A percentile compares a stretch with the other conserved stretches of the same genome.
Evolutionary conservation across 805 yeast species (phyloP).

Genomic region (Wickerhamiella alocasiicola): DNA sequence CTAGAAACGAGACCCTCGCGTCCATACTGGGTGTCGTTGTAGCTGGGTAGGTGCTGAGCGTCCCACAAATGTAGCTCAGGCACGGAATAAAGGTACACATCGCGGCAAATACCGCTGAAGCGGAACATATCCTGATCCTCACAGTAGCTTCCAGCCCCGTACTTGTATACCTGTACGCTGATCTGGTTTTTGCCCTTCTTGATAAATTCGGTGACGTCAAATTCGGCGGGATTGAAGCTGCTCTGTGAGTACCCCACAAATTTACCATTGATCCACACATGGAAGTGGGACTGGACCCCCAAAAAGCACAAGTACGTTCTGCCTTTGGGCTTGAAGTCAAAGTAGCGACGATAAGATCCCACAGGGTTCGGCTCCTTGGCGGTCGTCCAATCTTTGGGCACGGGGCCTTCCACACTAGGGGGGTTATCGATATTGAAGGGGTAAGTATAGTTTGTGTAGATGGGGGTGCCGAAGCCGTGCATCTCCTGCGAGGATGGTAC

Average conservation of each 20-base stretch:
- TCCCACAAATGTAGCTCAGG: conserved; percentile 5
- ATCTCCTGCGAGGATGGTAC: conserved; percentile 32
- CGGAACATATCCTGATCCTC: conserved; percentile 34
- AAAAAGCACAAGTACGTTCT: conserved; percentile 26
- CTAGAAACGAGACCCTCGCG: conserved; percentile 12
- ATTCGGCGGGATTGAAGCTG: conserved; percentile 29
- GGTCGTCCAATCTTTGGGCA: conserved; percentile 9
- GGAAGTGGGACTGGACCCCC: conserved; percentile 30
- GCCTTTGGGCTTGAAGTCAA: conserved; percentile 17
- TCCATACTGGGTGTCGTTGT: conserved; percentile 15
- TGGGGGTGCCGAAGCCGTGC: conserved; percentile 29
- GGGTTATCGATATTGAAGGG: conserved; percentile 28
- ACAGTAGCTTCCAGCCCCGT: conserved; percentile 27
- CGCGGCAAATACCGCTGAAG: conserved; percentile 31
- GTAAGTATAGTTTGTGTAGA: conserved; percentile 27
- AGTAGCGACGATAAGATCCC: conserved; percentile 26
- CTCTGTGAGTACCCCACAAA: conserved; percentile 28
- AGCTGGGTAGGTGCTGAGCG: conserved; percentile 20
- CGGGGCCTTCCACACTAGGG: conserved; percentile 25
- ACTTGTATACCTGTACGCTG: conserved; percentile 27
- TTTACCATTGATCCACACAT: conserved; percentile 27
- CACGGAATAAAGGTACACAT: conserved; percentile 19
- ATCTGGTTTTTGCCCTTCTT: conserved; percentile 14
- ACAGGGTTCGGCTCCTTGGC: conserved; percentile 24
- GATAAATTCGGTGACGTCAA: conserved; percentile 20